These are phyloP conservation scores for Cryptosporidium tyzzeri DNA, from an alignment of 169 alveolate species.

Conservation along the genomic window DNA sequence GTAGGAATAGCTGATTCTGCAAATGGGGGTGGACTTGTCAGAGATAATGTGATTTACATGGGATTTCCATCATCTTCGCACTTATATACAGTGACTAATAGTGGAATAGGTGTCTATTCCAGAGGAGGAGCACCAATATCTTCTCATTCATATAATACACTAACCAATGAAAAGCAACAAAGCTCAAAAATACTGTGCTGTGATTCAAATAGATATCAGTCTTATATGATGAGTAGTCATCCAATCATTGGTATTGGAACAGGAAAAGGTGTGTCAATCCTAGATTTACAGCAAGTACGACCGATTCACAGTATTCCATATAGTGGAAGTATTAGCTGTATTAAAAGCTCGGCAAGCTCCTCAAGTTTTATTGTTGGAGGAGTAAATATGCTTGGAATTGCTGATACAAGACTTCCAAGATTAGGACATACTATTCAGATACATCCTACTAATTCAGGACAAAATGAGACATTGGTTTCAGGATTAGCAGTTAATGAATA, in stretches of 20 bases:
- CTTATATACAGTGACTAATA: slow-evolving; percentile 52
- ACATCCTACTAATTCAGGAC: slow-evolving; percentile 1
- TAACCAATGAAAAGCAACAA: slow-evolving; percentile 11
- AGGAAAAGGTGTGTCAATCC: slow-evolving; percentile 60
- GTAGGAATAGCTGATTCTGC: slow-evolving; percentile 51
- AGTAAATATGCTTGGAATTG: slow-evolving; percentile 51
- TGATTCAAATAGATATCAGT: slow-evolving; percentile 49
- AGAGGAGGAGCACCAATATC: slow-evolving; percentile 73
- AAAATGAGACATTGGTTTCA: slow-evolving; percentile 26
- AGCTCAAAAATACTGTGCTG: slow-evolving; percentile 29
- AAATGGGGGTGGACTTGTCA: background rate
- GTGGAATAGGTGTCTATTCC: slow-evolving; percentile 62
- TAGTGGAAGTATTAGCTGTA: slow-evolving; percentile 49
- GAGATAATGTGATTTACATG: slow-evolving; percentile 59
- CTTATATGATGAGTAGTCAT: slow-evolving; percentile 19
- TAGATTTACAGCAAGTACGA: slow-evolving; percentile 54
- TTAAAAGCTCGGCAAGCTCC: slow-evolving; percentile 31
- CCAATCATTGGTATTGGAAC: slow-evolving; percentile 71
- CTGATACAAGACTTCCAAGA: slow-evolving; percentile 57
- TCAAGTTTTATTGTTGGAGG: slow-evolving; percentile 66
- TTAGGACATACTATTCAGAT: slow-evolving; percentile 63
- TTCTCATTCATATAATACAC: slow-evolving; percentile 15
- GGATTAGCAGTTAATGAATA: slow-evolving; percentile 64
- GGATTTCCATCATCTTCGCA: slow-evolving; percentile 72
- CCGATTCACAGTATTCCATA: slow-evolving; percentile 53